Evolutionary conservation across 169 alveolate species (phyloP).

Genomic region (Plasmodium berghei): DNA sequence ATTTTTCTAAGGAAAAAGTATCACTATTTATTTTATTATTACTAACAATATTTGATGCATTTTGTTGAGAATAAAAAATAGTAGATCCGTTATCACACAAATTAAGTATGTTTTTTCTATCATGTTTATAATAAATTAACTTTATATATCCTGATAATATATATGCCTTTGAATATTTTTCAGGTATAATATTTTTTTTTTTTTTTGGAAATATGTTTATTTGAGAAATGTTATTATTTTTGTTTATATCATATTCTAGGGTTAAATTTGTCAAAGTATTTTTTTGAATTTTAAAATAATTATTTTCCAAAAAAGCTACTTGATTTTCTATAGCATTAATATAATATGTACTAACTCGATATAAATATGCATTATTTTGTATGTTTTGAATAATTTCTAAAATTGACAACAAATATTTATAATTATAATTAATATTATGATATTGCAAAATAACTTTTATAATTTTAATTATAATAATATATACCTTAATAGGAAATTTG

Average conservation of each 20-base stretch:
- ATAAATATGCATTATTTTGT: slow-evolving; percentile 23
- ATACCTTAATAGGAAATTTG: slow-evolving; percentile 31
- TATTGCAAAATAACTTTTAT: slow-evolving; percentile 13
- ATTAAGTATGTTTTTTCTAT: slow-evolving; percentile 30
- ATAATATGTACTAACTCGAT: slow-evolving; percentile 15
- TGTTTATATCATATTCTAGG: neutral
- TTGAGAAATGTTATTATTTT: slow-evolving; percentile 2
- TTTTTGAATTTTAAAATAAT: neutral
- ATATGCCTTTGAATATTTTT: neutral
- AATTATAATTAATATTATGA: slow-evolving; percentile 23
- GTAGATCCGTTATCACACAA: slow-evolving; percentile 50
- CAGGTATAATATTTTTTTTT: neutral
- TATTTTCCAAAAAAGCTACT: slow-evolving; percentile 6
- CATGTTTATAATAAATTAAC: slow-evolving; percentile 20
- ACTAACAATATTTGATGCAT: neutral
- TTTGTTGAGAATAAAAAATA: slow-evolving; percentile 46
- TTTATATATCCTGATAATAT: slow-evolving; percentile 9
- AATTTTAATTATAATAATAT: slow-evolving; percentile 41
- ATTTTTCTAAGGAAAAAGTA: slow-evolving; percentile 7
- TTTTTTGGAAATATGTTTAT: neutral
- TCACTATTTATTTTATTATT: neutral
- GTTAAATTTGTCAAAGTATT: neutral
- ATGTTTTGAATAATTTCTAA: slow-evolving; percentile 18
- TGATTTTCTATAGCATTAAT: slow-evolving; percentile 40
- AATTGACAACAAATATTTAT: slow-evolving; percentile 23